Base-by-base conservation (phyloP, 768 basidiomycete species). In the Pisolithus microcarpus region DNA sequence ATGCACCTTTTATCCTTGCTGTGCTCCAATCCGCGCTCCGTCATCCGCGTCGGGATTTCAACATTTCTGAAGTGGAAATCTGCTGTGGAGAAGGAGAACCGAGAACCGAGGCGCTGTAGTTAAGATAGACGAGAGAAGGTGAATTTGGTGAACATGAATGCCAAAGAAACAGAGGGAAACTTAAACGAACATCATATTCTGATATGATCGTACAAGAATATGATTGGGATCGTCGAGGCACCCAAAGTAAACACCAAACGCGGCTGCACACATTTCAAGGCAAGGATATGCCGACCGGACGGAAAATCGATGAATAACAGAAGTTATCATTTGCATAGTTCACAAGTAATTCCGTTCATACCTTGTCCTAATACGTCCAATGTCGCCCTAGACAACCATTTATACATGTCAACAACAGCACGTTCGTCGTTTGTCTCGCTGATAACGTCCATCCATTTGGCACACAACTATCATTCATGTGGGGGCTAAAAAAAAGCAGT, bases 291-390 rank as follows among this genome's bases (percentile, higher is more conserved):
- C n/a, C 7, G 21, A 42, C n/a, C 18, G 9, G 18, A 9, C 40
- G 21, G 40, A 11, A 21, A 21, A 23, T 42, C 4, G 6, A 42
- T 19, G 19, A 21, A 16, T 23, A 9, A 34, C 31, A 11, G 5
- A 2, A 34, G 31, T 13, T 13, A 10, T 34, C 11, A 11, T 11
- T 24, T 10, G 10, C 13, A 11, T 34, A 2, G 11, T 34, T 34
- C 9, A 8, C 9, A 45, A 36, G 34, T 13, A 9, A 48, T 36
- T 8, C 23, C 21, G 13, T 10, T 23, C 58, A 28, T 48, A 72
- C 72, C 65, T 58, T 70, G 64, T 0, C 87, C 87, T 46, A 90
- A 88, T 46, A 85, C 76, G 58, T 91, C 88, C 16, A 90, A 69
- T 3, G 87, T 87, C 48, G 76, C 77, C 43, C 80, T 76, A 45